Evolutionary conservation across 2,329 filamentous ascomycete species (phyloP).

Genomic region (Colletotrichum chrysophilum): DNA sequence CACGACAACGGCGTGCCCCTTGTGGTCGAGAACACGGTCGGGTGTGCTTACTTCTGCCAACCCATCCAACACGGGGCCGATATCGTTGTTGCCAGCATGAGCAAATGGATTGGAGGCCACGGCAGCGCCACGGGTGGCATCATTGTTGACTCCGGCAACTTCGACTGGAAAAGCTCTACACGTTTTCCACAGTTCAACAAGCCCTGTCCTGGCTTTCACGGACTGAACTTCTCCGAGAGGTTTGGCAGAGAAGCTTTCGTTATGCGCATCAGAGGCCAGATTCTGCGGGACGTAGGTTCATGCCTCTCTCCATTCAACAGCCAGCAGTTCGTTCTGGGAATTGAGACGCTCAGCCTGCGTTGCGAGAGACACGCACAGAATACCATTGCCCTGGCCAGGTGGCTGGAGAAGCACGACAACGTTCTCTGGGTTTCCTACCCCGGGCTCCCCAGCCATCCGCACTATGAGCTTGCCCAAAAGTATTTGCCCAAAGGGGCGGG

Average conservation of each 20-base stretch:
- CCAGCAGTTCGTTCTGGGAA: neutral
- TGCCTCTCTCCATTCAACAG: neutral
- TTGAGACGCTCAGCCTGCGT: neutral
- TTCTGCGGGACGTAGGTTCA: neutral
- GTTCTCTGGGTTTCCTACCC: neutral
- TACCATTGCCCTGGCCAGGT: neutral
- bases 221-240: neutral
- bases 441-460: neutral
- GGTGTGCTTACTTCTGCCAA: slow-evolving; percentile 68
- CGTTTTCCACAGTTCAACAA: neutral
- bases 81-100: slow-evolving; percentile 74
- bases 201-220: neutral
- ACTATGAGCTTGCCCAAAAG: neutral
- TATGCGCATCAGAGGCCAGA: neutral
- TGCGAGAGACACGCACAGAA: neutral
- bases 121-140: slow-evolving; percentile 75
- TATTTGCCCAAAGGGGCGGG: neutral
- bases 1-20: neutral
- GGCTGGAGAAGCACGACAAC: neutral
- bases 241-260: neutral
- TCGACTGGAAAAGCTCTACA: neutral
- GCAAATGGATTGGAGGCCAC: slow-evolving; percentile 77
- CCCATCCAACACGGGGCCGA: slow-evolving; percentile 74
- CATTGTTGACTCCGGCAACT: slow-evolving; percentile 62
- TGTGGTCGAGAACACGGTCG: slow-evolving; percentile 54